phyloP scores from a whole-genome alignment of 192 early-diverging fungal species.

The Funneliformis mosseae region DNA sequence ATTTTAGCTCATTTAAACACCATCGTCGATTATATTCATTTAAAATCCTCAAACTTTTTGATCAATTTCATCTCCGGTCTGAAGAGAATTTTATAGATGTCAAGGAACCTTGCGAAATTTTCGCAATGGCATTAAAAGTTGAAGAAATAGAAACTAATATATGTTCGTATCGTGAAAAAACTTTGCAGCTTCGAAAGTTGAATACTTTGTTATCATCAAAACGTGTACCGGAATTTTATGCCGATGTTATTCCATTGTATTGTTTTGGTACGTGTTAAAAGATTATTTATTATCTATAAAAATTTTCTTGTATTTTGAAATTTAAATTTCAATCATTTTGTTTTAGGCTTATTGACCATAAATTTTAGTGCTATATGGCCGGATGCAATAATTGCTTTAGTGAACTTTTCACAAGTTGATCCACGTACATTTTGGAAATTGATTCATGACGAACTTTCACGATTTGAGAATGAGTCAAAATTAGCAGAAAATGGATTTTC shows the following conservation, averaged over 20 bases:
- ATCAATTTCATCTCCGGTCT: conserved; percentile 58
- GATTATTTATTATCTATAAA: neutral
- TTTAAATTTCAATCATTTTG: conserved; percentile 9
- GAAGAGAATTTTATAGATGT: conserved; percentile 35
- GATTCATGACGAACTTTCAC: conserved; percentile 54
- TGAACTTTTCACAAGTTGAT: conserved; percentile 52
- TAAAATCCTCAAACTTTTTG: conserved; percentile 68
- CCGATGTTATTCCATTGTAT: conserved; percentile 62
- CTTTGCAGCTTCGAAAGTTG: conserved; percentile 73
- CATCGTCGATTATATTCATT: conserved; percentile 65
- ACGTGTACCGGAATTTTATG: conserved; percentile 72
- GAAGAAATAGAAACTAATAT: conserved; percentile 68
- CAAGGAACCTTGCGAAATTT: conserved; percentile 50
- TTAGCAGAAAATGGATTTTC: conserved; percentile 61
- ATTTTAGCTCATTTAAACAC: conserved; percentile 62
- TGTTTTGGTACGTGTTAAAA: conserved; percentile 56
- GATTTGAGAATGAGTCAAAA: conserved; percentile 60
- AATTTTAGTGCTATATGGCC: conserved; percentile 87
- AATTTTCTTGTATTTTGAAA: neutral
- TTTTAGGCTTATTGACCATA: conserved; percentile 66
- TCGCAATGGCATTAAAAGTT: conserved; percentile 58
- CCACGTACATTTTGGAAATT: conserved; percentile 65
- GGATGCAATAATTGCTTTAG: conserved; percentile 66
- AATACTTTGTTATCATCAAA: conserved; percentile 61
- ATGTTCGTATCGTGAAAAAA: conserved; percentile 76